Conservation (phyloP, 2,329 filamentous ascomycete genomes). For the Fusarium nodosum region DNA sequence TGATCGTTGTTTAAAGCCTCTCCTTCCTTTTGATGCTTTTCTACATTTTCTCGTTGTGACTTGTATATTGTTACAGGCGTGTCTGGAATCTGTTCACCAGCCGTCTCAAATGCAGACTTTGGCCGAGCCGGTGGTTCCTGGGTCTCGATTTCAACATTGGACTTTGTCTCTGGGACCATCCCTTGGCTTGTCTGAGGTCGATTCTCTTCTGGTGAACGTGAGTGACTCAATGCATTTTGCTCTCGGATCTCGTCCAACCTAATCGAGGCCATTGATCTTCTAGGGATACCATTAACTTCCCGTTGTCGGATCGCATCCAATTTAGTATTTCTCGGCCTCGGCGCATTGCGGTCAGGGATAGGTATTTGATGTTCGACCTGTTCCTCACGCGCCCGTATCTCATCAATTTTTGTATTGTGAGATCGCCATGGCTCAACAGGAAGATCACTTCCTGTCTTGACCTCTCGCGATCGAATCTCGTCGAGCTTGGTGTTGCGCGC, state of each 20-base stretch:
- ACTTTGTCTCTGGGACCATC: slow-evolving; percentile 23
- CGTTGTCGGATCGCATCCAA: slow-evolving; percentile 63
- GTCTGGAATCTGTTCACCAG: slow-evolving; percentile 55
- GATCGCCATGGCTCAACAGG: slow-evolving; percentile 37
- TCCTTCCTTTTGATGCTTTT: slow-evolving; percentile 15
- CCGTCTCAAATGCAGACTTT: slow-evolving; percentile 47
- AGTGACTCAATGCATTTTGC: slow-evolving; percentile 61
- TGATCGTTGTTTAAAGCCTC: slow-evolving; percentile 24
- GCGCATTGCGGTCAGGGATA: slow-evolving; percentile 50
- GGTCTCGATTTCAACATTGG: slow-evolving; percentile 22
- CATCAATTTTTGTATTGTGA: slow-evolving; percentile 54
- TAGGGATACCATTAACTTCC: slow-evolving; percentile 61
- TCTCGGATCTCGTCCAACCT: slow-evolving; percentile 67
- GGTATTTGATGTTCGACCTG: slow-evolving; percentile 53
- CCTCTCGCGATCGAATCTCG: slow-evolving; percentile 60
- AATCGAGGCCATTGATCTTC: slow-evolving; percentile 62
- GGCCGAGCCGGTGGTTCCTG: slow-evolving; percentile 39
- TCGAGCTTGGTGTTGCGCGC: slow-evolving; percentile 61
- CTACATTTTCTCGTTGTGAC: slow-evolving; percentile 34
- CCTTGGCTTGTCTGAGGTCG: slow-evolving; percentile 50
- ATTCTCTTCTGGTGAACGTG: slow-evolving; percentile 59
- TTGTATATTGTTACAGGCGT: slow-evolving; percentile 60
- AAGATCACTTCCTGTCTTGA: slow-evolving; percentile 52
- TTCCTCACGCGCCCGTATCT: slow-evolving; percentile 55
- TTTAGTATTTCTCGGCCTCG: slow-evolving; percentile 58